Conservation (phyloP, 805 yeast species). For the Saturnispora quitensis region DNA sequence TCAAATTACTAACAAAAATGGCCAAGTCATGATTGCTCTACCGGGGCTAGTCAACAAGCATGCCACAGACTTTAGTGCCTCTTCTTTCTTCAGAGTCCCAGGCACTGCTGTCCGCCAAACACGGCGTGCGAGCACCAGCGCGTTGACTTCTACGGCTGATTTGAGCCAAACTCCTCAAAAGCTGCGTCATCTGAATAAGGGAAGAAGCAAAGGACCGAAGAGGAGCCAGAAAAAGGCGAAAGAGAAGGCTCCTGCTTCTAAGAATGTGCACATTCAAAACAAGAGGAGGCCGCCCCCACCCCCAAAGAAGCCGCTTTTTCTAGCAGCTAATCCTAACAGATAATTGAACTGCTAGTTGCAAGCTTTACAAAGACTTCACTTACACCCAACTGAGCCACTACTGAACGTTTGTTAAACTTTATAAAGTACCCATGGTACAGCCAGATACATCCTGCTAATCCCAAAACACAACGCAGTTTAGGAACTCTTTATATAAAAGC, state of each 20-base stretch:
- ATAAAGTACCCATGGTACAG: too few species aligned
- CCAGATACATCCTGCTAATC: too few species aligned
- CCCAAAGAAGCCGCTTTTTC: neutral
- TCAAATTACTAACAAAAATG: neutral
- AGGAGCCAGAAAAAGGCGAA: conserved; percentile 34
- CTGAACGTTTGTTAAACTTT: too few species aligned
- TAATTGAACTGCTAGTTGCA: neutral
- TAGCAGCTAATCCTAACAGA: neutral
- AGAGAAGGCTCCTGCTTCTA: neutral
- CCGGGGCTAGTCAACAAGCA: conserved; percentile 1
- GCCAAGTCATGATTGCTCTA: conserved; percentile 2
- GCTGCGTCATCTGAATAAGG: conserved; percentile 37
- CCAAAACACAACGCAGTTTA: too few species aligned
- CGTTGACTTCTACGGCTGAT: conserved; percentile 11
- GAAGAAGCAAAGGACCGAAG: conserved; percentile 44
- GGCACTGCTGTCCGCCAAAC: neutral
- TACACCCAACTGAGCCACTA: neutral
- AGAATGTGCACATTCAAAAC: neutral
- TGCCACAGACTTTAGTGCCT: neutral
- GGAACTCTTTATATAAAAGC: too few species aligned
- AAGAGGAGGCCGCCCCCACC: neutral
- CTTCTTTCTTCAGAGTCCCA: neutral
- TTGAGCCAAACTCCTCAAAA: conserved; percentile 21
- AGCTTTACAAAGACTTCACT: neutral
- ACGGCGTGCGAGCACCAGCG: neutral